These are phyloP conservation scores for Erodium texanum DNA, from an alignment of 441 rosid genomes.

Conservation along the genomic window DNA sequence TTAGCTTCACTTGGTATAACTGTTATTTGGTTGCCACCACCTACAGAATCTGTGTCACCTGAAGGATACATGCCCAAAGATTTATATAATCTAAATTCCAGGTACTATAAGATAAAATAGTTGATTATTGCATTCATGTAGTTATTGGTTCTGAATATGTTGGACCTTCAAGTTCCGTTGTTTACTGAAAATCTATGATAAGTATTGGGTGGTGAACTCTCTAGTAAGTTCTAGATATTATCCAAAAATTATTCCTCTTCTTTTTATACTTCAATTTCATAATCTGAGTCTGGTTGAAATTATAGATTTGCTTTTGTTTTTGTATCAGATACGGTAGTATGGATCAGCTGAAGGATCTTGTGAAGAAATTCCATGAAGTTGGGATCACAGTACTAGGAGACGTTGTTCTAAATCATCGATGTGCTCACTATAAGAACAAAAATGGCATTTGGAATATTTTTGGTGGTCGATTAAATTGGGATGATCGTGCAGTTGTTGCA, in stretches of 20 bases:
- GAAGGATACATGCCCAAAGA: slow-evolving; percentile 99
- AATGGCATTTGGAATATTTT: slow-evolving; percentile 90
- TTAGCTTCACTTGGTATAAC: slow-evolving; percentile 75
- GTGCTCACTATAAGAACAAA: slow-evolving; percentile 75
- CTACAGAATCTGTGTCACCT: slow-evolving; percentile 94
- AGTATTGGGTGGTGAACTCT: background rate
- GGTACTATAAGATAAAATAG: slow-evolving; percentile 29
- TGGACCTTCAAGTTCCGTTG: background rate
- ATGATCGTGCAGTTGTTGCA: slow-evolving; percentile 81
- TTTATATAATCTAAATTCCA: slow-evolving; percentile 79
- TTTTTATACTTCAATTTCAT: background rate
- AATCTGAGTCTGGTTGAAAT: background rate
- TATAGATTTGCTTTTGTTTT: background rate
- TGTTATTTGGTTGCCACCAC: slow-evolving; percentile 88
- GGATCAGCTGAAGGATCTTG: slow-evolving; percentile 68
- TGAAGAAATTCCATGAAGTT: slow-evolving; percentile 52
- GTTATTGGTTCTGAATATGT: no score
- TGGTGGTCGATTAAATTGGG: slow-evolving; percentile 94
- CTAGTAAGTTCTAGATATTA: background rate
- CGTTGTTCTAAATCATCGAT: slow-evolving; percentile 90
- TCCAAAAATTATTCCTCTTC: background rate
- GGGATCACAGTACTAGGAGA: slow-evolving; percentile 83
- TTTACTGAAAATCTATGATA: background rate
- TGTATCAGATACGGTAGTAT: slow-evolving; percentile 65
- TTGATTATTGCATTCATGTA: no score